Base-by-base conservation (phyloP, 345 rosid genomes). In the Noccaea caerulescens region DNA sequence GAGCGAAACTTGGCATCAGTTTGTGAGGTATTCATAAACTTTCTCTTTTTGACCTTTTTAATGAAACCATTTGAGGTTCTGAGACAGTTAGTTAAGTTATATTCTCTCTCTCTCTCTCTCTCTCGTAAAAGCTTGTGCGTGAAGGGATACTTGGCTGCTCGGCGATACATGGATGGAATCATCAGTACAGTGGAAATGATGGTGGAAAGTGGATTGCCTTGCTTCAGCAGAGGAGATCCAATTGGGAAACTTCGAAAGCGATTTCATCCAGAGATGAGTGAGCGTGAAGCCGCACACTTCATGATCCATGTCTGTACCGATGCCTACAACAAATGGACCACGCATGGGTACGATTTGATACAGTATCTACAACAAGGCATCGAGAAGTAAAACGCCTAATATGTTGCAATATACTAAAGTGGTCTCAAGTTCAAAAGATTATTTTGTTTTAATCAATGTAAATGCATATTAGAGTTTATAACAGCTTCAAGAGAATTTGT, bases 321-420 rank as follows among this genome's bases (percentile, higher is more conserved):
- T 36, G 91, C 98, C 30, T 90, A 90, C 81, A 90, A 90, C 81
- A 86, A 90, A 68, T 90, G 90, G 98, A 86, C 88, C 2, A 90
- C 96, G 3, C 84, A 83, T 18, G 90, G 93, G n/a, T 90, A 92
- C 57, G 96, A 92, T 80, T 77, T 90, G 75, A 92, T 90, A 56
- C 96, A 92, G 74, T 90, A 86, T 79, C 73, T 92, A 56, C 96
- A 92, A 71, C 98, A 90, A 73, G 96, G 93, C 73, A 89, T 92
- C 57, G 95, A 92, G 80, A 92, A 92, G 84, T 92, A 71, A 71
- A 71, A 45, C 4, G 11, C 36, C 64, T 13, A 7, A 8, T 32
- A 8, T 66, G 70, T 39, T 12, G n/a, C 10, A 7, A 13, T 7
- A 58, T 20, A 58, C 41, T 14, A 39, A 39, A 38, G 23, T 32